phyloP scores from a whole-genome alignment of 2,329 filamentous ascomycete genomes.

The Penicillium expansum region DNA sequence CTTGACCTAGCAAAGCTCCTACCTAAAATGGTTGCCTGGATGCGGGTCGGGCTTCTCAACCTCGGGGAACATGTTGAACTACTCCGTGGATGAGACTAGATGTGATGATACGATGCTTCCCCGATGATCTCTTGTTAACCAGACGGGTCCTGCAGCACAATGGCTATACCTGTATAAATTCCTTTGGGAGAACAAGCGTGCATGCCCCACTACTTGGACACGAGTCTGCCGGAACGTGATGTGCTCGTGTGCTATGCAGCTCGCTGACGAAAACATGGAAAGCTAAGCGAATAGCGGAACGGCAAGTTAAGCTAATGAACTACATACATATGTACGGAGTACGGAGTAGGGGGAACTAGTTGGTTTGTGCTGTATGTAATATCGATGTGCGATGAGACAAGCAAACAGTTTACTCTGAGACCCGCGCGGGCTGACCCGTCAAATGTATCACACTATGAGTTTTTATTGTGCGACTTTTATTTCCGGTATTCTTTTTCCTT shows the following conservation, averaged over 20 bases:
- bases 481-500: too few species aligned
- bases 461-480: slow-evolving; percentile 4
- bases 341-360: background rate
- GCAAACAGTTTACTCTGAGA: slow-evolving; percentile 11
- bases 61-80: background rate
- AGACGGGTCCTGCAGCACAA: slow-evolving; percentile 3
- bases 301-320: background rate
- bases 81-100: background rate
- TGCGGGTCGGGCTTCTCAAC: background rate
- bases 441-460: background rate
- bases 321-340: background rate
- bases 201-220: slow-evolving; percentile 13
- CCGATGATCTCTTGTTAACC: slow-evolving; percentile 1
- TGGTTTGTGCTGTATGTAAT: background rate
- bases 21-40: background rate
- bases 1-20: background rate
- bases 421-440: background rate
- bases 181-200: slow-evolving; percentile 10
- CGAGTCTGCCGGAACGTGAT: slow-evolving; percentile 7
- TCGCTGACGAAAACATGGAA: background rate
- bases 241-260: slow-evolving; percentile 5
- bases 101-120: background rate
- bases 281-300: background rate
- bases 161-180: background rate
- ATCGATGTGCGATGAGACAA: slow-evolving; percentile 4